Evolutionary conservation across 2,329 filamentous ascomycete species (phyloP), one percentile per base, ranked within the genome.

Genomic region (Alternaria panax): DNA sequence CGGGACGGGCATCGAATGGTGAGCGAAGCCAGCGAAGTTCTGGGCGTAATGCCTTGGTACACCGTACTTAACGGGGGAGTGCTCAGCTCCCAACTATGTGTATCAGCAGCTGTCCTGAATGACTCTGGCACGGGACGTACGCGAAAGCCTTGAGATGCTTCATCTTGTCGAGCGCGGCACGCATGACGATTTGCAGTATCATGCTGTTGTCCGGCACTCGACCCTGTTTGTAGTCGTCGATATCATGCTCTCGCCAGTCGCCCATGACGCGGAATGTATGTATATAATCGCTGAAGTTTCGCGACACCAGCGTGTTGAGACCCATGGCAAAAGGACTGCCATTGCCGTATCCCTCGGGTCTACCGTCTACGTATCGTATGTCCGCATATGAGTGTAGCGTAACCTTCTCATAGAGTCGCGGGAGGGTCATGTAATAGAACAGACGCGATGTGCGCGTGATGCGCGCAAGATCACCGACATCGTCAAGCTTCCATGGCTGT

Each of bases 311-410:
- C 1, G 85, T 86, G 69, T 87, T 87, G 48, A 89, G 77, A 0
- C 85, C 87, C 84, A 88, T 87, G 51, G 85, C 82, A 73, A 89
- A 88, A 0, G 87, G 87, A 63, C 85, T 88, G 1, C 85, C 86
- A 54, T 83, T 82, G n/a, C 87, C 87, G 72, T 84, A 86, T 11
- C 87, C 87, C 69, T 88, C 85, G 0, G 86, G 85, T 41, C 82
- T 71, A 51, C 86, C 85, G 66, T 85, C 80, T 60, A 82, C 78
- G 70, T 87, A 88, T 50, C 86, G 84, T 27, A 88, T 85, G 38
- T 84, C 82, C 50, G 83, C 78, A 71, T 89, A 87, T 7, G 86
- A 87, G 54, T 80, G 84, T 32, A 89, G 77, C 6, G 80, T 83
- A 53, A 89, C 82, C 32, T 78, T 75, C 70, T 82, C 80, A 75